These are phyloP conservation scores for Tagetes erecta DNA, from an alignment of 129 eudicot genomes.

Conservation along the genomic window DNA sequence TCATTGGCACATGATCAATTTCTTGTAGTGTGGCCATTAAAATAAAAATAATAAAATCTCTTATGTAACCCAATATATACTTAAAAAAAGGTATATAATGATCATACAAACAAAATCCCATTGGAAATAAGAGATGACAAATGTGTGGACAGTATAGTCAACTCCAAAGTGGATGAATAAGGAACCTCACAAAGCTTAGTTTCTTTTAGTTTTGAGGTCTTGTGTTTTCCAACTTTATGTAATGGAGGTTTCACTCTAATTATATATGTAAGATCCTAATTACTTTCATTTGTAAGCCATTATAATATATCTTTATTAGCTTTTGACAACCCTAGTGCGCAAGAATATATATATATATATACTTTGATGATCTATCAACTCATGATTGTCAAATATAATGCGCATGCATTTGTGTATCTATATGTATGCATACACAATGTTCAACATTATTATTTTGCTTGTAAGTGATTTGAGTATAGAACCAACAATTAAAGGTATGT, in stretches of 20 bases:
- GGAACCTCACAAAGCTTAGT: conserved; percentile 34
- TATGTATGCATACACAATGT: not conserved
- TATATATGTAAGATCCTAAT: not conserved
- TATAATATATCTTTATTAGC: conserved; percentile 1
- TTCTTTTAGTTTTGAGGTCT: conserved; percentile 27
- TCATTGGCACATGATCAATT: no score
- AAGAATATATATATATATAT: conserved; percentile 2
- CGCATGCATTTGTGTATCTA: conserved; percentile 6
- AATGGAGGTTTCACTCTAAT: conserved; percentile 25
- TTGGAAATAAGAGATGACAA: conserved; percentile 9
- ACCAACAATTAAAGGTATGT: not conserved
- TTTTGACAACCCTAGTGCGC: not conserved
- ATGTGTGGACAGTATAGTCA: conserved; percentile 34
- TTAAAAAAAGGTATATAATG: no score
- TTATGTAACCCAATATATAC: not conserved
- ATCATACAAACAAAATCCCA: not conserved
- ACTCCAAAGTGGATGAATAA: conserved; percentile 46
- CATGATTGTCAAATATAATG: conserved; percentile 9
- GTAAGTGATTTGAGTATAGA: not conserved
- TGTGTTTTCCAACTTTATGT: conserved; percentile 29
- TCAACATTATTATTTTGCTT: conserved; percentile 5
- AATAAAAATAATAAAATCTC: not conserved
- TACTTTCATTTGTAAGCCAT: conserved; percentile 12
- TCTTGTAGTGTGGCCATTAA: no score
- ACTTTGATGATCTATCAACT: conserved; percentile 3